Base-by-base conservation (phyloP, 306 rosid species). In the Abrus precatorius region DNA sequence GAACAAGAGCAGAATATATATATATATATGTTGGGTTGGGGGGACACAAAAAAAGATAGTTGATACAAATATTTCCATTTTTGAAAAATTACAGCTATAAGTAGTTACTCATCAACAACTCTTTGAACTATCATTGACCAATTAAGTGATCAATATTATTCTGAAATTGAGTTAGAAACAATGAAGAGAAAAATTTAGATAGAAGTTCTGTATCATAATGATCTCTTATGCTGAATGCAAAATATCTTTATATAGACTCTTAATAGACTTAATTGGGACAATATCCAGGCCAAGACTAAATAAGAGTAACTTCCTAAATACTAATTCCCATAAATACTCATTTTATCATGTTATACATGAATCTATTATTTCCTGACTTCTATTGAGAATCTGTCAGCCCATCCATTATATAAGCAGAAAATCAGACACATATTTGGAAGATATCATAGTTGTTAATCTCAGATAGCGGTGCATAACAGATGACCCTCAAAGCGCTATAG, bases 331-430 rank as follows among this genome's bases (percentile, higher is more conserved):
- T 1, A 6, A 6, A 43, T 4, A 43, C 47, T 47, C 52, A 47
- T 47, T 9, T 9, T 47, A 8, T 47, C n/a, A 47, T 47, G n/a
- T 47, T 9, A 44, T 44, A 44, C 52, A 47, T 8, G n/a, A 47
- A 47, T 44, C 52, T 9, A 10, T n/a, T 47, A 47, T 47, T 47
- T 47, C n/a, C 13, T 20, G 20, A 77, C 45, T 47, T 36, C 27
- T 53, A 66, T 48, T 29, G 28, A 40, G 38, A 74, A 52, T 30
- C 59, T 29, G 43, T 36, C 53, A 71, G 49, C 27, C 72, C n/a
- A 52, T 48, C 74, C 67, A 52, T 55, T 81, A 56, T 63, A 48
- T 32, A 76, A 50, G 73, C 72, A 72, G 50, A 69, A 77, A 77
- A 52, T 77, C 47, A 28, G 52, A 55, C 56, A 72, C 44, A 9